These are phyloP conservation scores for Aspergillus hiratsukae DNA, from an alignment of 2,329 filamentous ascomycete species.

Conservation along the genomic window DNA sequence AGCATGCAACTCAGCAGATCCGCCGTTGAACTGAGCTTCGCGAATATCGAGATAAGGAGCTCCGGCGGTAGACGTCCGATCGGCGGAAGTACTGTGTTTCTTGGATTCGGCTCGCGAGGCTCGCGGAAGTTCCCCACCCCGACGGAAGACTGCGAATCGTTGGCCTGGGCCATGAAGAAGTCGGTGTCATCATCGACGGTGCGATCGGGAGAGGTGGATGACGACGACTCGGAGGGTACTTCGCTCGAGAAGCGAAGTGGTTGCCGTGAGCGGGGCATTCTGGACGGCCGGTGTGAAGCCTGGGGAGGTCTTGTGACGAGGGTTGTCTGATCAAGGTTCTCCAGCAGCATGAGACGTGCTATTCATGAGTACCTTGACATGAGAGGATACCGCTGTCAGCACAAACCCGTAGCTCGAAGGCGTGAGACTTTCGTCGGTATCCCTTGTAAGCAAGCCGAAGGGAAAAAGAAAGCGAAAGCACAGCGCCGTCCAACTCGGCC, in stretches of 20 bases:
- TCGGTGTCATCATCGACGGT: conserved; percentile 86
- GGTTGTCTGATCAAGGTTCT: conserved; percentile 6
- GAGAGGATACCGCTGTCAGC: neutral
- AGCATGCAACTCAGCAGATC: conserved; percentile 87
- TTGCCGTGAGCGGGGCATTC: conserved; percentile 36
- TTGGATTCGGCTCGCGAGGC: conserved; percentile 59
- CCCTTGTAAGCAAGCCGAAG: neutral
- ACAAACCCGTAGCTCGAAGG: neutral
- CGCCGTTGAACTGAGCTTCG: conserved; percentile 68
- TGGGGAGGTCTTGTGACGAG: neutral
- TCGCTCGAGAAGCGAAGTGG: conserved; percentile 36
- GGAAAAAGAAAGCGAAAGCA: neutral
- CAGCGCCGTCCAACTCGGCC: neutral
- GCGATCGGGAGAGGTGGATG: conserved; percentile 44
- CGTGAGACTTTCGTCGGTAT: neutral
- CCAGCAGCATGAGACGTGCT: neutral
- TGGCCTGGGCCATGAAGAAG: conserved; percentile 75
- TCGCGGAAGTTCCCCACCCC: conserved; percentile 74
- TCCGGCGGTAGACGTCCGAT: conserved; percentile 86
- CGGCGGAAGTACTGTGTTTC: conserved; percentile 46
- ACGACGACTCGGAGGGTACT: conserved; percentile 41
- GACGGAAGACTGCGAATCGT: conserved; percentile 90
- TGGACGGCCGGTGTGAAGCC: neutral
- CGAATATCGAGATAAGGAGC: conserved; percentile 88
- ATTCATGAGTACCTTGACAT: neutral